Base-by-base conservation (phyloP, 2,329 filamentous ascomycete genomes). In the Aspergillus melleus region DNA sequence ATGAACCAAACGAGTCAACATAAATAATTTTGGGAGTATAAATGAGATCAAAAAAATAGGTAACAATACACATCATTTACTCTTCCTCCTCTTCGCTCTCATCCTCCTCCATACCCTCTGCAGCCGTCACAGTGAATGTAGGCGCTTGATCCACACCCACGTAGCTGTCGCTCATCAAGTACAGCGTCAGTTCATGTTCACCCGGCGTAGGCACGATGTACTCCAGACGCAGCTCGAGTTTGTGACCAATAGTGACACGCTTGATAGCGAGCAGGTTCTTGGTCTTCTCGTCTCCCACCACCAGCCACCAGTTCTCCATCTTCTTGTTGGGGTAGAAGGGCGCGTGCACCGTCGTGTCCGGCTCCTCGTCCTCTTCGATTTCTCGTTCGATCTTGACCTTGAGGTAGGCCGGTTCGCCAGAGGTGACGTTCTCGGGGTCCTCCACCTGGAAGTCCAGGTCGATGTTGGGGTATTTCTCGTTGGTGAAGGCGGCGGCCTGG, bases 251-350 rank as follows among this genome's bases (percentile, higher is more conserved):
- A 1, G 93, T 96, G 61, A 99, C 89, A 67, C 94, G 87, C 84
- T 98, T 99, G 81, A 98, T 96, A 2, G 91, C 93, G 59, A 98
- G 82, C 63, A 99, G 81, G 64, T 84, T 93, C 81, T 92, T 94
- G 46, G 90, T 91, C 74, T 87, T 90, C 79, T 97, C 92, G 68
- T 98, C 93, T 30, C 93, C 94, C 36, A 99, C 91, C 20, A 99
- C 91, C 58, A 99, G 80, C 95, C 95, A 99, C 93, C 93, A 99
- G 74, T 95, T 96, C 83, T 99, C 95, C 81, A 91, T 89, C 84
- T 99, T 99, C 76, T 90, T 89, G 53, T 77, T 82, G 0, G 95
- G 93, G 74, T 95, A 99, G 83, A 98, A 99, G 0, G 95, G 95
- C 54, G 94, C 93, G 73, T 98, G 93, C 2, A 98, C 96, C 1